Conservation (phyloP, 2,329 filamentous ascomycete species). For the Ploettnerulaceae sp. region DNA sequence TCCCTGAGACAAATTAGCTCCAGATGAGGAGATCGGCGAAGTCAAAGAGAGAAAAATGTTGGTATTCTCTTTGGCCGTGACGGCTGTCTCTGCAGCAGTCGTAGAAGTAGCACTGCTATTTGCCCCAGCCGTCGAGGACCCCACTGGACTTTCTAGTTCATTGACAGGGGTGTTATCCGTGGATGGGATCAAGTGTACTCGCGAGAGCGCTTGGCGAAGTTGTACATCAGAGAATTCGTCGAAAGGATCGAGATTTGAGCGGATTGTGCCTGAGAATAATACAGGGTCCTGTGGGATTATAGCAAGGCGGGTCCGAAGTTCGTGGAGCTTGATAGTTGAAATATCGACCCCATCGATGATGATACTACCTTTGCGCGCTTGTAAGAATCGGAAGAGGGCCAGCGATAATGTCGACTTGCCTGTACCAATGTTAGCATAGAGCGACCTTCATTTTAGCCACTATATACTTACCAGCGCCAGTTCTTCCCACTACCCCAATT, state of each 20-base stretch:
- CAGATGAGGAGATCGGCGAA: conserved; percentile 63
- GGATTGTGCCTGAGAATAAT: conserved; percentile 58
- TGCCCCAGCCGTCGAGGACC: conserved; percentile 4
- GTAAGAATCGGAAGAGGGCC: conserved; percentile 23
- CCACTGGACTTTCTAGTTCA: neutral
- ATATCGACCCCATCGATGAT: conserved; percentile 32
- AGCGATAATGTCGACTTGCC: conserved; percentile 32
- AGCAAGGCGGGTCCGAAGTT: conserved; percentile 28
- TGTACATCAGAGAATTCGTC: conserved; percentile 39
- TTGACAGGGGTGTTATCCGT: conserved; percentile 4
- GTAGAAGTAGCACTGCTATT: conserved; percentile 7
- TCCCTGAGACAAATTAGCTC: conserved; percentile 54
- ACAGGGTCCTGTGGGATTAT: conserved; percentile 59
- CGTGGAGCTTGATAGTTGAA: conserved; percentile 30
- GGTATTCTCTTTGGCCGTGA: conserved; percentile 12
- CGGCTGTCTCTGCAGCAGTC: conserved; percentile 5
- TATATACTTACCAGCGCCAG: conserved; percentile 23
- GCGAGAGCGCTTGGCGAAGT: conserved; percentile 74
- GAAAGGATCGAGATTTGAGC: conserved; percentile 19
- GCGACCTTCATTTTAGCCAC: neutral
- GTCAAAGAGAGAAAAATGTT: conserved; percentile 41
- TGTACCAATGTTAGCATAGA: neutral
- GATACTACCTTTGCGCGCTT: conserved; percentile 38
- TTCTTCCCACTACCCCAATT: conserved; percentile 30
- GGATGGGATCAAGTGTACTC: conserved; percentile 72